phyloP scores from a whole-genome alignment of 305 asterid genomes.

The Petunia hybrid region DNA sequence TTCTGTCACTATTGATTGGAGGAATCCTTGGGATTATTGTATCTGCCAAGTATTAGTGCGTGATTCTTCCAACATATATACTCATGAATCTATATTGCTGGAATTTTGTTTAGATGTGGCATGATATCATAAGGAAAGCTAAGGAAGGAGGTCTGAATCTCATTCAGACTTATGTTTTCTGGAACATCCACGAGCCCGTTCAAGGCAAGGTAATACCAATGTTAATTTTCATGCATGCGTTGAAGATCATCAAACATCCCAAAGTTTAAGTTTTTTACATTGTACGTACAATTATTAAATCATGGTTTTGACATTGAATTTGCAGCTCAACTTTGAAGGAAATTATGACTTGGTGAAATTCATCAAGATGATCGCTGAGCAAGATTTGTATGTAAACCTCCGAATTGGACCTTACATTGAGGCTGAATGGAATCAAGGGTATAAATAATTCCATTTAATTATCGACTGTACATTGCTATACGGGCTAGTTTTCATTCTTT shows the following conservation, averaged over 20 bases:
- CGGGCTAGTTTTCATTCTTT: neutral
- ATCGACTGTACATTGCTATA: no score
- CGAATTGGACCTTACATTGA: slow-evolving; percentile 67
- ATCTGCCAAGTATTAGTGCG: no score
- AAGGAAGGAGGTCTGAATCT: slow-evolving; percentile 68
- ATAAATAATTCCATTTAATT: slow-evolving; percentile 14
- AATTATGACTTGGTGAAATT: slow-evolving; percentile 61
- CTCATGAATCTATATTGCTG: neutral
- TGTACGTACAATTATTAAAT: neutral
- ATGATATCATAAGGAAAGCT: slow-evolving; percentile 51
- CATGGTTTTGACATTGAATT: neutral
- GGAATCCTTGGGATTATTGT: neutral
- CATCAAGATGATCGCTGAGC: slow-evolving; percentile 53
- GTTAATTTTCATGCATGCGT: no score
- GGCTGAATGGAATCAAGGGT: slow-evolving; percentile 75
- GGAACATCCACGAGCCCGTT: slow-evolving; percentile 71
- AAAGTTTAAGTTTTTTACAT: no score
- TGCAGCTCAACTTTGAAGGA: slow-evolving; percentile 63
- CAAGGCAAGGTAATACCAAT: slow-evolving; percentile 53
- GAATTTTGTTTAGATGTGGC: slow-evolving; percentile 58
- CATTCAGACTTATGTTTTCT: slow-evolving; percentile 64
- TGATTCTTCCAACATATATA: neutral
- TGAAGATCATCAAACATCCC: neutral
- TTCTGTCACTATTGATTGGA: no score
- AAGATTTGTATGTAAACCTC: slow-evolving; percentile 61